phyloP scores from a whole-genome alignment of 2,329 filamentous ascomycete species.

The Alternaria atra region DNA sequence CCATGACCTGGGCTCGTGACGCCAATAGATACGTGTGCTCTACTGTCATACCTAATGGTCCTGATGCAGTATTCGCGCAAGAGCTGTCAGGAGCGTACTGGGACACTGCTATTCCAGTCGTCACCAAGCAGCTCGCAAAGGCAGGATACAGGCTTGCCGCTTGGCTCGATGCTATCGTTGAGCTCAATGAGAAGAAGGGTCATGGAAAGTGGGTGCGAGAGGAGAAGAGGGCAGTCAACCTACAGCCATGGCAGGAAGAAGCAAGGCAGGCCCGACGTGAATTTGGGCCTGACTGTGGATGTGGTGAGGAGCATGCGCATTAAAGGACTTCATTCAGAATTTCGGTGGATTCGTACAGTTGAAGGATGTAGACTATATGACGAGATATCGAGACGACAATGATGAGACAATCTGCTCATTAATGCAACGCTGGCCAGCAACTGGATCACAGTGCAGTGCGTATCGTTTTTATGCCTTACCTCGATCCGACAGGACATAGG shows the following conservation, averaged over 20 bases:
- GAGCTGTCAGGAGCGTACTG: conserved; percentile 52
- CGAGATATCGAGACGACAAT: not conserved
- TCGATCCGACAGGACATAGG: not conserved
- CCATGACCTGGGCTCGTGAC: conserved; percentile 55
- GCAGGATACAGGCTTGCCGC: conserved; percentile 46
- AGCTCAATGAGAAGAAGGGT: conserved; percentile 24
- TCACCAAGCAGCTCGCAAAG: conserved; percentile 57
- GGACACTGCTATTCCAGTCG: conserved; percentile 48
- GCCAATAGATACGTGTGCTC: conserved; percentile 56
- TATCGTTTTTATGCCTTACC: not conserved
- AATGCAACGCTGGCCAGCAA: not conserved
- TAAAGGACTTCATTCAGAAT: not conserved
- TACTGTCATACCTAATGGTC: conserved; percentile 53
- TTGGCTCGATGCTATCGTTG: conserved; percentile 42
- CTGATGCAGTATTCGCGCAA: conserved; percentile 44
- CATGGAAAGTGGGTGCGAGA: conserved; percentile 17
- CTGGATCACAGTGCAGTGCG: not conserved
- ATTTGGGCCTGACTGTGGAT: conserved; percentile 42
- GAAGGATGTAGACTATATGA: not conserved
- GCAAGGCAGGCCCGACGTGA: conserved; percentile 37
- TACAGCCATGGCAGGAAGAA: conserved; percentile 42
- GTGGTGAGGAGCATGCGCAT: conserved; percentile 35
- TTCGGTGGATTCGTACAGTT: not conserved
- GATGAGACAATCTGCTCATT: not conserved
- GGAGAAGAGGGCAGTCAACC: conserved; percentile 22